Percentiles rank a stretch among this genome's conserved stretches.
Conservation (phyloP, 2,329 filamentous ascomycete species). For the Arthrobotrys sphaeroides region DNA sequence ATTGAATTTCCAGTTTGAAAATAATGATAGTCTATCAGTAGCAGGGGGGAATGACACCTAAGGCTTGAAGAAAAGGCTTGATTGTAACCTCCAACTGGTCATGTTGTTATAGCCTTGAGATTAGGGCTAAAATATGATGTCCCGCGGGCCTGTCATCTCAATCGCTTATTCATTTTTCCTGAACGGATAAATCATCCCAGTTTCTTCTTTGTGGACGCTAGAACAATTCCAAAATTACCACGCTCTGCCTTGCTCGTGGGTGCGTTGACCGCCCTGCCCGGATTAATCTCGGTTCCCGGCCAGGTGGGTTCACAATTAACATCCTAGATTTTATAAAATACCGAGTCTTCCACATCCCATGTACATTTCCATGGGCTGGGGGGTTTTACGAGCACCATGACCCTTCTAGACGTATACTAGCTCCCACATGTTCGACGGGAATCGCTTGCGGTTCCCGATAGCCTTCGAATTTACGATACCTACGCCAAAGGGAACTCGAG, state of each 20-base stretch:
- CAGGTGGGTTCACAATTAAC: not conserved
- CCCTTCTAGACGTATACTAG: not conserved
- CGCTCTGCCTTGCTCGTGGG: not conserved
- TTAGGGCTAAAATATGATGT: conserved; percentile 19
- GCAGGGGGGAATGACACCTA: not conserved
- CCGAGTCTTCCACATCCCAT: not conserved
- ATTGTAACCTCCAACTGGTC: not conserved
- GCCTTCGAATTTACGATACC: not conserved
- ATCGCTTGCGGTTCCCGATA: not conserved
- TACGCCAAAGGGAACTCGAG: no score
- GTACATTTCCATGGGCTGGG: not conserved
- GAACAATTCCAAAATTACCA: conserved; percentile 10
- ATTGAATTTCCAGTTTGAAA: no score
- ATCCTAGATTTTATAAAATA: conserved; percentile 8
- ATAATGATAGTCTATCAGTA: no score
- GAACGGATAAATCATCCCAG: conserved; percentile 30
- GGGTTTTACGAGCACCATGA: not conserved
- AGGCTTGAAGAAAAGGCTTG: not conserved
- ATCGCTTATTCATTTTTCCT: not conserved
- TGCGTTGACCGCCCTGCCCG: not conserved
- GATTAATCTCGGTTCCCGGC: not conserved
- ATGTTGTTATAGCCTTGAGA: conserved; percentile 15
- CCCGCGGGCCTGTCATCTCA: not conserved
- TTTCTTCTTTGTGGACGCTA: not conserved
- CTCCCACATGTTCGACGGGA: conserved; percentile 5